phyloP scores from a whole-genome alignment of 768 basidiomycete genomes.

The Leucocoprinus leucothites region DNA sequence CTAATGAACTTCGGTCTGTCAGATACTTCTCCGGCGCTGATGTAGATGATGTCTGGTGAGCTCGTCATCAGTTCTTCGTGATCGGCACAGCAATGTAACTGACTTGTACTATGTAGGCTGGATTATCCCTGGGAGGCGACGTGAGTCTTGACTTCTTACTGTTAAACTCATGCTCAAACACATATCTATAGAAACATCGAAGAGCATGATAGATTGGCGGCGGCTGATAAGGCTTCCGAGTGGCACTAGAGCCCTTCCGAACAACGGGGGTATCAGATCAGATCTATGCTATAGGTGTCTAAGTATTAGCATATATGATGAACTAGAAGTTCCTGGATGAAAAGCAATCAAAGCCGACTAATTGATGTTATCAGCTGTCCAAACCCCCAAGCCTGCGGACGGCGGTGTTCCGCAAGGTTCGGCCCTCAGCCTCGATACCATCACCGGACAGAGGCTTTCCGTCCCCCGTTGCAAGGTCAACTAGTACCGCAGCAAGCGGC shows the following conservation, averaged over 20 bases:
- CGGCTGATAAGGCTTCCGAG: constrained; percentile 32
- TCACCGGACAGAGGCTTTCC: constrained; percentile 19
- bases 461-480: constrained; percentile 21
- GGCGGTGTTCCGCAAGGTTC: constrained; percentile 7
- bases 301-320: neutral
- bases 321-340: too few species aligned
- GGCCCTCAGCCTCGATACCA: constrained; percentile 21
- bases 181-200: constrained; percentile 59
- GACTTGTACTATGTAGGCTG: constrained; percentile 44
- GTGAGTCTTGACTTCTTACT: constrained; percentile 35
- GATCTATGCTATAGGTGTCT: neutral
- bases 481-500: constrained; percentile 19
- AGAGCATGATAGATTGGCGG: constrained; percentile 67
- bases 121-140: constrained; percentile 82
- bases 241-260: neutral
- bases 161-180: neutral
- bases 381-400: constrained; percentile 2
- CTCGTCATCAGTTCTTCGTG: constrained; percentile 11
- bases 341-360: neutral
- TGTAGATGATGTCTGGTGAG: constrained; percentile 69
- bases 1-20: neutral
- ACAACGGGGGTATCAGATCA: neutral
- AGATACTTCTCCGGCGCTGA: constrained; percentile 84
- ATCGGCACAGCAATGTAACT: neutral
- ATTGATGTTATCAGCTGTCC: neutral